These are phyloP conservation scores for Mycena capillaripes DNA, from an alignment of 768 basidiomycete species.

Conservation along the genomic window DNA sequence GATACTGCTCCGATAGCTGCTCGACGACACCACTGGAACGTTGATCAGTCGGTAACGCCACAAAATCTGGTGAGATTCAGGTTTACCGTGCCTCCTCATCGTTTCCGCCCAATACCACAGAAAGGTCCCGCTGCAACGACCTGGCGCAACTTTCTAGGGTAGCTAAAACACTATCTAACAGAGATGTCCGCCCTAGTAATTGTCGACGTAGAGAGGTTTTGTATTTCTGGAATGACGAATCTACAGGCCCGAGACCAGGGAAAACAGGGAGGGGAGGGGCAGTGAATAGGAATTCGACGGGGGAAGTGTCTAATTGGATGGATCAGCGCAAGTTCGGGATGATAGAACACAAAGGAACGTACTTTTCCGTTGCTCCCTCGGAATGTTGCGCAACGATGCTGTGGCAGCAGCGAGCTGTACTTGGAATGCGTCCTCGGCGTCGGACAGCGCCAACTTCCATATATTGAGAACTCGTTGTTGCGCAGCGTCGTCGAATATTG, in stretches of 20 bases:
- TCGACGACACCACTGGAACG: constrained; percentile 54
- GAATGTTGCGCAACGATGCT: constrained; percentile 46
- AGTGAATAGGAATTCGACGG: constrained; percentile 69
- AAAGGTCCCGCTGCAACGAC: constrained; percentile 72
- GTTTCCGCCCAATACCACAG: constrained; percentile 56
- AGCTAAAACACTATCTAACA: constrained; percentile 70
- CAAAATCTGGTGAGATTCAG: neutral
- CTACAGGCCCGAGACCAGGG: constrained; percentile 51
- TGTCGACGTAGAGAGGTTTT: constrained; percentile 72
- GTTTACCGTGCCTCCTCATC: constrained; percentile 62
- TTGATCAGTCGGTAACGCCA: constrained; percentile 12
- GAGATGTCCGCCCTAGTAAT: constrained; percentile 73
- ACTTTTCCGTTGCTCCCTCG: constrained; percentile 48
- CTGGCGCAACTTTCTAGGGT: constrained; percentile 73
- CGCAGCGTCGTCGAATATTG: constrained; percentile 67
- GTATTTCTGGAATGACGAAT: constrained; percentile 72
- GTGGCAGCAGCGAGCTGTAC: constrained; percentile 56
- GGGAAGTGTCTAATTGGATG: constrained; percentile 59
- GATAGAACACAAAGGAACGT: neutral
- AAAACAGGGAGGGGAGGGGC: constrained; percentile 62
- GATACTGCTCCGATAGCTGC: constrained; percentile 61
- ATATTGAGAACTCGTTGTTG: constrained; percentile 68
- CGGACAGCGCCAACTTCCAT: constrained; percentile 66
- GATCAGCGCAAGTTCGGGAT: neutral
- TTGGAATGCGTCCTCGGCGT: constrained; percentile 62